Evolutionary conservation across 1,139 yeast species (phyloP), one percentile per base, ranked within the genome.

Genomic region (Arxiozyma heterogenica): DNA sequence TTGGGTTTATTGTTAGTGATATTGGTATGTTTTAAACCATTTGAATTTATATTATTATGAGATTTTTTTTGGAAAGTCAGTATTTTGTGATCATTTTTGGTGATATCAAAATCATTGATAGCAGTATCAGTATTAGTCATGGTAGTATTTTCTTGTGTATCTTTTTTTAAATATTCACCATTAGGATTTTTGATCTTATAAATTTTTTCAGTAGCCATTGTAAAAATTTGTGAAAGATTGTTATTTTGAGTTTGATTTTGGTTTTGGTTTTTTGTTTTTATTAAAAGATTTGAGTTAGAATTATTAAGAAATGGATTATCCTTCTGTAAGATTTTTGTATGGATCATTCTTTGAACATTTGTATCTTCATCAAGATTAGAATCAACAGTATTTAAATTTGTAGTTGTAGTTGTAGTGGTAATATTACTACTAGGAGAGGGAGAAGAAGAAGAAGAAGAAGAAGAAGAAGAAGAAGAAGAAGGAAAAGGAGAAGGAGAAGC

Each of bases 271-370:
- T 11, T 20, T 44, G 49, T 48, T 44, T 17, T 44, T 44, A 39
- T 44, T 34, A 34, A 11, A 21, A 22, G 27, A 15, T 27, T 18
- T 34, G 27, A 22, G n/a, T 30, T 17, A 15, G 38, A n/a, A 23
- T 12, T 21, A 6, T 50, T 38, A 25, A 64, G 50, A 52, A 66
- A 66, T 25, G 70, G 70, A 51, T 66, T 66, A 52, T 65, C 69
- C 38, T 64, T 61, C 48, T 64, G 61, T 12, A 61, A 56, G n/a
- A 64, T 59, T 42, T 61, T 61, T 9, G 68, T 64, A 53, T 61
- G 68, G 7, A 65, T 60, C 61, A 64, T 50, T n/a, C 53, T 25
- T 30, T 52, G 53, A 27, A 50, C 51, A 42, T 49, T 47, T 18
- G 43, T 41, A 17, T 46, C 42, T 22, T 46, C 49, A 18, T 15